Base-by-base conservation (phyloP, 2,329 filamentous ascomycete genomes). In the Ophiostoma sp. region DNA sequence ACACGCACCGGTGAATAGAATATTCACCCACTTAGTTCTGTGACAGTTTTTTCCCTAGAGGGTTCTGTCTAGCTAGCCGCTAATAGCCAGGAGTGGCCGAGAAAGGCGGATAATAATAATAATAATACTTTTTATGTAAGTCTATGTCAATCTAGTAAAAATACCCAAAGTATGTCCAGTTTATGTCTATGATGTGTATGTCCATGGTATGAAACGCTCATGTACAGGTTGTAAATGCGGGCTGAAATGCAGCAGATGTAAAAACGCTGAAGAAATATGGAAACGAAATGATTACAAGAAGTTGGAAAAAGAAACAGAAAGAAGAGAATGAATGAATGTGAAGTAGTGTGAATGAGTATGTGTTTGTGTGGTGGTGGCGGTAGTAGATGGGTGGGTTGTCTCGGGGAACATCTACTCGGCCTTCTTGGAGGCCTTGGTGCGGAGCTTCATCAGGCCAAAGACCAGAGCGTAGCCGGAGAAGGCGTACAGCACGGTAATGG, bases 401-500 rank as follows among this genome's bases (percentile, higher is more conserved):
- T 8, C 6, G n/a, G n/a, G 4, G 19, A 15, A 12, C 17, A n/a
- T 25, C 11, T 64, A 64, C 61, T 64, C 36, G 17, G 61, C 61
- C 61, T 64, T 64, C 61, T 64, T 42, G 33, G 61, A 42, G n/a
- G 61, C 61, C 81, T 85, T 86, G 25, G 83, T 86, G 31, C 84
- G 79, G 52, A 86, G 79, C 80, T 85, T 86, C 84, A 86, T 86
- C 70, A 86, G 77, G 2, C 76, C 73, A 73, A 82, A 85, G 9
- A 86, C 85, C 68, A 85, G 55, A 0, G 78, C 79, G 69, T 91
- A 91, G 0, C 84, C 86, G 70, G 84, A 86, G 50, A 88, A 74
- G 0, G 82, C 85, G 76, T 91, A 90, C 7, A 88, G 81, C 1
- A 86, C 86, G 3, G 87, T 85, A 64, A 92, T 89, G 0, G 78